Conservation (phyloP, 2,329 filamentous ascomycete genomes). For the Phialocephala subalpina region DNA sequence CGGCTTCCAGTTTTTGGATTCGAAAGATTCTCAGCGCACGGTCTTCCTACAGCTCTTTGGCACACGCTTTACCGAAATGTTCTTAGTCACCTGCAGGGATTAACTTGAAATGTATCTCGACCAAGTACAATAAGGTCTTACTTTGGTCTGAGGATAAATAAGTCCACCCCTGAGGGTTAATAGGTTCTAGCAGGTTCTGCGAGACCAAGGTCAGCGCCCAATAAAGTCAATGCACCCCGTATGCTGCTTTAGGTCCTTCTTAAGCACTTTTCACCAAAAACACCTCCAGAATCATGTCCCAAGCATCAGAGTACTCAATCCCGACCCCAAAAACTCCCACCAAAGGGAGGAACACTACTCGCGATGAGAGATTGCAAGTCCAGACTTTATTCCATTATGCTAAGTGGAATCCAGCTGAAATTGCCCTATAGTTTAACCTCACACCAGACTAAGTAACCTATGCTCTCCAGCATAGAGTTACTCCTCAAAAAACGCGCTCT, state of each 20-base stretch:
- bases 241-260: conserved; percentile 2
- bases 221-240: neutral
- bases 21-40: no score
- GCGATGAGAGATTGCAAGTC: conserved; percentile 22
- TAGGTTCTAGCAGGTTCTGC: neutral
- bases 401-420: conserved; percentile 19
- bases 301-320: neutral
- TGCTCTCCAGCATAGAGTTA: conserved; percentile 27
- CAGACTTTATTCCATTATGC: conserved; percentile 28
- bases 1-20: no score
- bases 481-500: conserved; percentile 24
- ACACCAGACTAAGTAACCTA: conserved; percentile 24
- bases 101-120: no score
- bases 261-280: conserved; percentile 3
- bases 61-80: no score
- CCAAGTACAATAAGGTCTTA: no score
- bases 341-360: conserved; percentile 10
- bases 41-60: no score
- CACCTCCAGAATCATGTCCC: neutral
- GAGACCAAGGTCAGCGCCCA: neutral
- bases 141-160: no score
- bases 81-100: no score
- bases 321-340: neutral
- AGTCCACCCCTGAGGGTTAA: no score
- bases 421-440: conserved; percentile 24